These are phyloP conservation scores for Phytophthora niederhauseri DNA, from an alignment of 352 stramenopile species.

Conservation along the genomic window DNA sequence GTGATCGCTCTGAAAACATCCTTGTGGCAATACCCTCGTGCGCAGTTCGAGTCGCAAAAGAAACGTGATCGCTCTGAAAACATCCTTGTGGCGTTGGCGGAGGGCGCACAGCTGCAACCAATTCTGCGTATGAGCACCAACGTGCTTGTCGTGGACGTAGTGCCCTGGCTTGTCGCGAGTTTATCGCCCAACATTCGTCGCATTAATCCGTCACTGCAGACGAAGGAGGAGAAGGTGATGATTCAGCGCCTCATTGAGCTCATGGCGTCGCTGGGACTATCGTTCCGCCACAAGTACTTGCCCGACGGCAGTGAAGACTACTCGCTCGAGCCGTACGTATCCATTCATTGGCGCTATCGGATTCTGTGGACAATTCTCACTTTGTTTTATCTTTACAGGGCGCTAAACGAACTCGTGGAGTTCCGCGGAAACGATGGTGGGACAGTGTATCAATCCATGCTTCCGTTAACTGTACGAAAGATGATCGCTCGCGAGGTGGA, in stretches of 20 bases:
- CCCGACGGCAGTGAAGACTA: constrained; percentile 78
- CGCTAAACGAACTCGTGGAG: constrained; percentile 72
- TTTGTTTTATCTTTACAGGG: constrained; percentile 34
- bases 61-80: constrained; percentile 64
- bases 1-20: constrained; percentile 72
- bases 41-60: constrained; percentile 63
- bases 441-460: constrained; percentile 37
- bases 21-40: constrained; percentile 69
- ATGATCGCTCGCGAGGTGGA: constrained; percentile 85
- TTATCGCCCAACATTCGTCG: constrained; percentile 71
- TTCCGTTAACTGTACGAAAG: constrained; percentile 71
- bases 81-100: constrained; percentile 70
- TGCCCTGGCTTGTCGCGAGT: constrained; percentile 72
- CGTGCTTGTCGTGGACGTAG: constrained; percentile 74
- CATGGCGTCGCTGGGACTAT: constrained; percentile 81
- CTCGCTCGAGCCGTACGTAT: constrained; percentile 74
- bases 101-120: constrained; percentile 64
- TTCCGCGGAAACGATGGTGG: constrained; percentile 53
- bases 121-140: constrained; percentile 63
- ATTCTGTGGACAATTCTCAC: constrained; percentile 5
- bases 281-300: constrained; percentile 72
- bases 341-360: neutral
- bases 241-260: constrained; percentile 73
- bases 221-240: constrained; percentile 68
- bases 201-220: constrained; percentile 61